A percentile compares a stretch with the other conserved stretches of the same genome.
Conservation (phyloP, 148 eudicot species). For the Drosera capensis region DNA sequence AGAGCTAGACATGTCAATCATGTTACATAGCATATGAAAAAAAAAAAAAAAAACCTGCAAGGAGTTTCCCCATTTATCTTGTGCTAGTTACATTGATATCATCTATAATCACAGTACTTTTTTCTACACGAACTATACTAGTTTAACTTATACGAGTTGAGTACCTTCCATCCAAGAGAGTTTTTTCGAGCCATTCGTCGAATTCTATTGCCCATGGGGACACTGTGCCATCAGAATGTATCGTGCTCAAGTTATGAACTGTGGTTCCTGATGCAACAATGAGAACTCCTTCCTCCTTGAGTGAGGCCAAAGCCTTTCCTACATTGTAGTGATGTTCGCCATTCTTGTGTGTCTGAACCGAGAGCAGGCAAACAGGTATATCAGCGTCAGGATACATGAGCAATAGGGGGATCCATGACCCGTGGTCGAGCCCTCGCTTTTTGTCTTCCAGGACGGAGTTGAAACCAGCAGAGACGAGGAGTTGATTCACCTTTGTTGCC, state of each 20-base stretch:
- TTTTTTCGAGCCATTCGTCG: slow-evolving; percentile 63
- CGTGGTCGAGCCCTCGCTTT: slow-evolving; percentile 78
- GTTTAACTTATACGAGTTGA: background rate
- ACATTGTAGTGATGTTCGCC: slow-evolving; percentile 53
- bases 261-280: slow-evolving; percentile 77
- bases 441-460: slow-evolving; percentile 35
- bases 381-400: slow-evolving; percentile 85
- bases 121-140: too few species aligned
- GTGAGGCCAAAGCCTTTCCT: slow-evolving; percentile 61
- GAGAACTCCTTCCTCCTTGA: slow-evolving; percentile 70
- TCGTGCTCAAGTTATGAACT: slow-evolving; percentile 46
- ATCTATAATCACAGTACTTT: too few species aligned
- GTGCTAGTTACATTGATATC: too few species aligned
- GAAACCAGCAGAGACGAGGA: slow-evolving; percentile 39
- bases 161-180: slow-evolving; percentile 56
- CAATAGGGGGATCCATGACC: slow-evolving; percentile 89
- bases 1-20: background rate
- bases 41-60: background rate
- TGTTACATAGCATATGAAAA: background rate
- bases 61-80: too few species aligned
- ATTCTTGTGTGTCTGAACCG: slow-evolving; percentile 41
- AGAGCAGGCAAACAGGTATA: slow-evolving; percentile 83
- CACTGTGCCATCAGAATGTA: slow-evolving; percentile 10
- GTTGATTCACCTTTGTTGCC: slow-evolving; percentile 51
- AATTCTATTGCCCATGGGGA: slow-evolving; percentile 62